Conservation (phyloP, 306 rosid genomes). For the Cicer pinnatifidum region DNA sequence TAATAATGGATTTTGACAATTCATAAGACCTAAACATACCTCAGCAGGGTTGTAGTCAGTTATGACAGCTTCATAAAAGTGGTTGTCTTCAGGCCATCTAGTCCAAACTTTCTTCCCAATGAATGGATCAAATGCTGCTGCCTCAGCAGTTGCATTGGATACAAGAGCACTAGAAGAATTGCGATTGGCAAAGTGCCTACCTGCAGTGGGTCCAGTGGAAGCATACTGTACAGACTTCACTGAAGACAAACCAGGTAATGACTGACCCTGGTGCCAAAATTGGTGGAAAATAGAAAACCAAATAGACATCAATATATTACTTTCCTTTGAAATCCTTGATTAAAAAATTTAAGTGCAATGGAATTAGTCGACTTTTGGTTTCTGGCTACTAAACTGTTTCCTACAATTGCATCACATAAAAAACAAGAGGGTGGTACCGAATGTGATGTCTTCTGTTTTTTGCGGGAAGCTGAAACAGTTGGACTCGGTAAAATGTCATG, state of each 20-base stretch:
- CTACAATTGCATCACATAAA: constrained; percentile 43
- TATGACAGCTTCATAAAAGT: constrained; percentile 88
- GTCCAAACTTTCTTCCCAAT: constrained; percentile 94
- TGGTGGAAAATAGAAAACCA: constrained; percentile 36
- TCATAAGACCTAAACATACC: constrained; percentile 52
- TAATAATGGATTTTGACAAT: constrained; percentile 15
- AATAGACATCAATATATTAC: constrained; percentile 9
- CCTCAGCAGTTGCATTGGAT: constrained; percentile 58
- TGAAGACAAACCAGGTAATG: constrained; percentile 63
- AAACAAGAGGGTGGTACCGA: constrained; percentile 56
- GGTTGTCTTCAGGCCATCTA: constrained; percentile 95
- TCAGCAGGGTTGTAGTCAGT: constrained; percentile 74
- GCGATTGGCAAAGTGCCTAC: constrained; percentile 63
- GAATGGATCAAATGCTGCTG: constrained; percentile 58
- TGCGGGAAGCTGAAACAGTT: constrained; percentile 77
- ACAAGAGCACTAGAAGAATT: constrained; percentile 62
- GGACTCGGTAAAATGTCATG: constrained; percentile 78
- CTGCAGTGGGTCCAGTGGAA: constrained; percentile 59
- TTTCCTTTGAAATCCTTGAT: constrained; percentile 23
- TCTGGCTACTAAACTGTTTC: constrained; percentile 38
- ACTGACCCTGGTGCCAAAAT: constrained; percentile 57
- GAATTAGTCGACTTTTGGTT: constrained; percentile 8
- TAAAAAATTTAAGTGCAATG: constrained; percentile 18
- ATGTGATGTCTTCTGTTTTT: constrained; percentile 84
- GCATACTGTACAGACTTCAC: constrained; percentile 60